These are phyloP conservation scores for Melaleuca alternifolia DNA, from an alignment of 345 rosid species.

Conservation along the genomic window DNA sequence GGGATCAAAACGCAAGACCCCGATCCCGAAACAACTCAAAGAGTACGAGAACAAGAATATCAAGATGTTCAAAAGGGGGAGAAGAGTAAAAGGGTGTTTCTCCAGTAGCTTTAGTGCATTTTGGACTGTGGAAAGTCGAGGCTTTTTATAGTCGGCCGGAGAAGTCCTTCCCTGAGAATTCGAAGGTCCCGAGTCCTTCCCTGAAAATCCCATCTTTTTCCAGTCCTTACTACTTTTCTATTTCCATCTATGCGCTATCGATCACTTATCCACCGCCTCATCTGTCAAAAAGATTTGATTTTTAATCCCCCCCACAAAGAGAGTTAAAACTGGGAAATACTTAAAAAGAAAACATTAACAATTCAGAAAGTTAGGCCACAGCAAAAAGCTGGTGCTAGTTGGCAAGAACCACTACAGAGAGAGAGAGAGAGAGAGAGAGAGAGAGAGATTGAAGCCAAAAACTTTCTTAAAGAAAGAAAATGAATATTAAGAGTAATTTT, in stretches of 20 bases:
- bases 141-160: constrained; percentile 37
- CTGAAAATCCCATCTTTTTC: constrained; percentile 8
- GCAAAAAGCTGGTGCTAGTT: background rate
- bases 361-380: background rate
- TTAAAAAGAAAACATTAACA: background rate
- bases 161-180: constrained; percentile 45
- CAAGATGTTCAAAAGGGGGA: background rate
- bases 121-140: background rate
- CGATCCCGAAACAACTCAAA: background rate
- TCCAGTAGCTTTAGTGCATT: background rate
- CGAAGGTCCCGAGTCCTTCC: constrained; percentile 25
- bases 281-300: background rate
- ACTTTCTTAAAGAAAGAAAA: no score
- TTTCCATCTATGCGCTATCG: background rate
- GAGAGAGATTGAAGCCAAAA: background rate
- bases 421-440: background rate
- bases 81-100: background rate
- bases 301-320: background rate
- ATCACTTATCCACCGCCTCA: background rate
- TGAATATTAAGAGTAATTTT: background rate
- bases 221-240: background rate
- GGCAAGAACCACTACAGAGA: background rate
- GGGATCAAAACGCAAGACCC: background rate
- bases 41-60: background rate
- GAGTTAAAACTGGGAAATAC: background rate